These are phyloP conservation scores for Fraxinus sp. DNA, from an alignment of 305 asterid genomes.

Conservation along the genomic window DNA sequence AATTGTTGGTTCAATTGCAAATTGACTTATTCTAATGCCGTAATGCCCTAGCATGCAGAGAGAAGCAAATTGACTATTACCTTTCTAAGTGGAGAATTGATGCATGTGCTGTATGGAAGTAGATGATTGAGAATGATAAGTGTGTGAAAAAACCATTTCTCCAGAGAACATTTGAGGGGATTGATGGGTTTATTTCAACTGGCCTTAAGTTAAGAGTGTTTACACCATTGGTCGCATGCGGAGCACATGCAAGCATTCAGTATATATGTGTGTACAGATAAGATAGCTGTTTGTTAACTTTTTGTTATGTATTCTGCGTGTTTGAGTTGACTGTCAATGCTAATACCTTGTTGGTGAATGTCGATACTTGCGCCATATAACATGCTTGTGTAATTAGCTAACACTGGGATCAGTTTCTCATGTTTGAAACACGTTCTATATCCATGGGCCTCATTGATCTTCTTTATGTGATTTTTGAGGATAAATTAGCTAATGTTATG, in stretches of 20 bases:
- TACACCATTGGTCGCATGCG: not conserved
- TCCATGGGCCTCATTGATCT: not conserved
- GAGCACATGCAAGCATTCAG: not conserved
- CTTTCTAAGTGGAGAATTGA: not conserved
- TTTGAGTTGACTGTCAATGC: constrained; percentile 2
- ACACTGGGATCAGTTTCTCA: not conserved
- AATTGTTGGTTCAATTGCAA: not conserved
- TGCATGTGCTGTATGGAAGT: not conserved
- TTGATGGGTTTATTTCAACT: not conserved
- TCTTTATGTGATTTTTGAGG: not conserved
- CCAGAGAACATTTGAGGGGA: not conserved
- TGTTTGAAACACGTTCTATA: not conserved
- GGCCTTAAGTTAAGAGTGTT: not conserved
- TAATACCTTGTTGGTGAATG: constrained; percentile 8
- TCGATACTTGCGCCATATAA: not conserved
- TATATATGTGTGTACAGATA: not conserved
- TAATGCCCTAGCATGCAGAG: not conserved
- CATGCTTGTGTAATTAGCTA: not conserved
- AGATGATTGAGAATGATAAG: not conserved
- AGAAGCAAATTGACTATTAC: not conserved
- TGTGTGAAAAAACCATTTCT: constrained; percentile 7
- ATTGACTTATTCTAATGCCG: not conserved
- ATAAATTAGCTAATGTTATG: constrained; percentile 5
- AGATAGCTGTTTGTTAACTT: not conserved
- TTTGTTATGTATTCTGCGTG: not conserved